Evolutionary conservation across 2,329 filamentous ascomycete genomes (phyloP).

Genomic region (Sporothrix inflata): DNA sequence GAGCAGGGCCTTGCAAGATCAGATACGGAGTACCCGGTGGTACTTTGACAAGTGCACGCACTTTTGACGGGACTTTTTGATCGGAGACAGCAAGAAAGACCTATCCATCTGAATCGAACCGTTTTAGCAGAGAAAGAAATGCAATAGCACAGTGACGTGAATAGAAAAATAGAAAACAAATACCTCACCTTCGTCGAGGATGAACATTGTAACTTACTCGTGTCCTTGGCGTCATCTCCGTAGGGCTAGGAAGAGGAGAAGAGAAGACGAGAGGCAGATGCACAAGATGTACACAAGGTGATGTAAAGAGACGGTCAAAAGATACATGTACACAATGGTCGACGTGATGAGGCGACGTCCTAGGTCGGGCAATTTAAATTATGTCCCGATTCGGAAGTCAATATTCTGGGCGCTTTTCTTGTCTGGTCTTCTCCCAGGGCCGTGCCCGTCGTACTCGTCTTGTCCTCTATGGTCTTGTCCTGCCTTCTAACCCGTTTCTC

Average conservation of each 20-base stretch:
- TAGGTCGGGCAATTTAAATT: not conserved
- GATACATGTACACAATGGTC: not conserved
- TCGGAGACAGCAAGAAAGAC: too few species aligned
- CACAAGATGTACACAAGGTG: not conserved
- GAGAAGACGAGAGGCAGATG: not conserved
- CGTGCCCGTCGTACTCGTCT: too few species aligned
- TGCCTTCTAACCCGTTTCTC: not conserved
- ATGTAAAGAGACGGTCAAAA: not conserved
- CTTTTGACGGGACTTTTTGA: too few species aligned
- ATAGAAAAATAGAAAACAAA: not conserved
- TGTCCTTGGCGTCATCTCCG: not conserved
- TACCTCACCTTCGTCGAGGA: not conserved
- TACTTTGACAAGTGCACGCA: too few species aligned
- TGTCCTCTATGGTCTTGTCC: too few species aligned
- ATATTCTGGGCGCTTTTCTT: constrained; percentile 7
- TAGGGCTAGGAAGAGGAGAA: not conserved
- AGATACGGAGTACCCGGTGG: too few species aligned
- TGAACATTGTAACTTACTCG: not conserved
- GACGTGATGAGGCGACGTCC: not conserved
- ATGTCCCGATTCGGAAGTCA: not conserved
- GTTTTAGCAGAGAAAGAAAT: not conserved
- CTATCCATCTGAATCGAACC: not conserved
- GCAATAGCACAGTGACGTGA: not conserved
- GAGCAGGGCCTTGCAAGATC: too few species aligned
- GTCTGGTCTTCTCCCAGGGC: not conserved